These are phyloP conservation scores for Dothiorella sarmentorum DNA, from an alignment of 2,329 filamentous ascomycete genomes.

Conservation along the genomic window DNA sequence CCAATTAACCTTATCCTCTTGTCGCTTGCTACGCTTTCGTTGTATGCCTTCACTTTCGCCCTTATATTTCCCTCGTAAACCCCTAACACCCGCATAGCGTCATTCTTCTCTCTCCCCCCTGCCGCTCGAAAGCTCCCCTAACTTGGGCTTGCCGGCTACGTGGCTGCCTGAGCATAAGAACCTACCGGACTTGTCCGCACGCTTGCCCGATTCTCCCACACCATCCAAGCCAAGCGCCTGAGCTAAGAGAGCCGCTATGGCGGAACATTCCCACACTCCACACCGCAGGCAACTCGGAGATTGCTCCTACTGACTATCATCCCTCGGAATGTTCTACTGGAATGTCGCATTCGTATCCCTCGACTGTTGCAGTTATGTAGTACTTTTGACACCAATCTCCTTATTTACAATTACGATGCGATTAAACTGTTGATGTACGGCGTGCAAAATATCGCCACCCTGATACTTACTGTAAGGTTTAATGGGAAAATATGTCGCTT, in stretches of 20 bases:
- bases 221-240: background rate
- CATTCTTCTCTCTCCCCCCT: background rate
- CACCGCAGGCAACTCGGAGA: background rate
- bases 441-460: no score
- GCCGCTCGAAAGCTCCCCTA: no score
- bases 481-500: no score
- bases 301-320: background rate
- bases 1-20: constrained; percentile 8
- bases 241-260: background rate
- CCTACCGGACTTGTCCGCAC: background rate
- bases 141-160: no score
- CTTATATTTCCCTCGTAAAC: background rate
- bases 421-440: no score
- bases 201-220: background rate
- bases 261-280: background rate
- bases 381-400: no score
- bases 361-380: no score
- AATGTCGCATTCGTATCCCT: background rate
- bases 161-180: background rate
- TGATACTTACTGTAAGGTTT: background rate
- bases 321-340: background rate
- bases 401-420: no score
- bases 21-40: background rate
- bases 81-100: no score
- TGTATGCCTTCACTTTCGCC: background rate